Conservation (phyloP, 2,329 filamentous ascomycete species). For the Ilyonectria robusta region DNA sequence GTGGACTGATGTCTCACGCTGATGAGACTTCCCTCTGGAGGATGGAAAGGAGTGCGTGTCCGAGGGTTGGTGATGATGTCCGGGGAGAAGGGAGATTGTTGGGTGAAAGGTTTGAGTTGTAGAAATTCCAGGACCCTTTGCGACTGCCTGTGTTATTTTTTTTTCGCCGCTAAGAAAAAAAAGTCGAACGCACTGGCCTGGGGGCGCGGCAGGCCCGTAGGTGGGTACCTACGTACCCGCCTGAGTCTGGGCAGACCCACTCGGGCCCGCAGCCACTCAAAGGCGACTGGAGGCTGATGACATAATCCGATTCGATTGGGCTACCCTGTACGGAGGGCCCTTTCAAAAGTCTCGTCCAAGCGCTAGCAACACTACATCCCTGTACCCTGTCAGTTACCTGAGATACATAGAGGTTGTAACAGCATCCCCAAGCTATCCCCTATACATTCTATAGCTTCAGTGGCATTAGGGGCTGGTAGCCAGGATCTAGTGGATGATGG, state of each 20-base stretch:
- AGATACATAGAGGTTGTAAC: no score
- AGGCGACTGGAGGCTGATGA: slow-evolving; percentile 11
- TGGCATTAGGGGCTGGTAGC: no score
- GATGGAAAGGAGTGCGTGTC: slow-evolving; percentile 50
- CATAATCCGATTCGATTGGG: slow-evolving; percentile 17
- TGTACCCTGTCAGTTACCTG: no score
- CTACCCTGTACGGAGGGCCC: no score
- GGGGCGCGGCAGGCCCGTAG: slow-evolving; percentile 43
- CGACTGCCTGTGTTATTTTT: slow-evolving; percentile 43
- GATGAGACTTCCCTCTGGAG: slow-evolving; percentile 41
- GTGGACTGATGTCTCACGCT: slow-evolving; percentile 36
- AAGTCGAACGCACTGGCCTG: slow-evolving; percentile 37
- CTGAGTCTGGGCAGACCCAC: slow-evolving; percentile 28
- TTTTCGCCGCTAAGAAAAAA: slow-evolving; percentile 49
- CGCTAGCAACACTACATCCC: no score
- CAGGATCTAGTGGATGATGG: no score
- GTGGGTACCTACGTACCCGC: slow-evolving; percentile 11
- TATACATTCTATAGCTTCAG: no score
- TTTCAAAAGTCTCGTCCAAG: no score
- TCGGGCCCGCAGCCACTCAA: slow-evolving; percentile 22
- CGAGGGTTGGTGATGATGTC: slow-evolving; percentile 47
- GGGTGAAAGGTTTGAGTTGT: slow-evolving; percentile 46
- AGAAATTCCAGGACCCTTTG: slow-evolving; percentile 35
- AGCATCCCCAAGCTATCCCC: no score
- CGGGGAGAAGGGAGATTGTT: slow-evolving; percentile 43